Evolutionary conservation across 169 alveolate species (phyloP), one percentile per base, ranked within the genome.

Genomic region (Plasmodium vinckei): DNA sequence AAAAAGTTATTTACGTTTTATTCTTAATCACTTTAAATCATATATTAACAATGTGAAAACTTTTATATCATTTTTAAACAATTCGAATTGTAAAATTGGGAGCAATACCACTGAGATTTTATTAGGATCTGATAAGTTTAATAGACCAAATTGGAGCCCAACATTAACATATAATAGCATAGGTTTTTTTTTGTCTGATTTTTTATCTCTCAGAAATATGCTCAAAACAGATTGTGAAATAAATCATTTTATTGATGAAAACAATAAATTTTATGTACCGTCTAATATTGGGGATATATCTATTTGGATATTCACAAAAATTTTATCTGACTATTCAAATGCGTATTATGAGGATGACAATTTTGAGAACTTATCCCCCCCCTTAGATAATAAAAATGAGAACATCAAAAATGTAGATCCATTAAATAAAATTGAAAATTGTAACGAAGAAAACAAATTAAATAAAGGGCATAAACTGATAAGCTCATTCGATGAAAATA

Each of bases 131-230:
- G 70, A 86, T 17, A 57, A 54, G 7, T 9, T 10, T 56, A 61
- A 23, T 56, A 25, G 42, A 71, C 49, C 64, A 15, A 59, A 71
- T 57, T 86, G 87, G 87, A 86, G 91, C 33, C 91, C 87, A 5
- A 86, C 91, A 15, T 65, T 86, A 44, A 71, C 77, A 33, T 86
- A 86, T 56, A 86, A 86, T 44, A 86, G 87, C 53, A 63, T 86
- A 25, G 91, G 91, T 13, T 86, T 86, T 51, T 44, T 86, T 39
- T 47, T 86, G 13, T 86, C 91, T 7, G 91, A 86, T 64, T 86
- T 86, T 61, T 69, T 65, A 17, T 54, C 91, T 7, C 33, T 86
- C 17, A 44, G 73, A 63, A 68, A 73, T 33, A 70, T 86, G 10
- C 71, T 86, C 17, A 70, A 86, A 86, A 72, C 84, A n/a, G 54